Conservation (phyloP, 2,329 filamentous ascomycete genomes). For the Fusarium sp. region DNA sequence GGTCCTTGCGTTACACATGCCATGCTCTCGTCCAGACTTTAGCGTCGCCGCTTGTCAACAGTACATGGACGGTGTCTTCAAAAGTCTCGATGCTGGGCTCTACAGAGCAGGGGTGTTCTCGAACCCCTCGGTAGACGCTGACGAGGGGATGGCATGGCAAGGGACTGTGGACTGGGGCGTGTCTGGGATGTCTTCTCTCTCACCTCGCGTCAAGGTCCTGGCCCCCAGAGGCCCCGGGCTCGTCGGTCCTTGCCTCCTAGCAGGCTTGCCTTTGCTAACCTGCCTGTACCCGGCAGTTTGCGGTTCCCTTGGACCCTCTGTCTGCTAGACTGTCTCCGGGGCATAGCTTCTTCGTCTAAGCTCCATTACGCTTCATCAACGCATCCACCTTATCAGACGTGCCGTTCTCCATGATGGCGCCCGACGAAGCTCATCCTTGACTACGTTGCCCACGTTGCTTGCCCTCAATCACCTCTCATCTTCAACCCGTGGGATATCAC, state of each 20-base stretch:
- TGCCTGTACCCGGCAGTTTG: slow-evolving; percentile 50
- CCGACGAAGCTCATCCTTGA: slow-evolving; percentile 40
- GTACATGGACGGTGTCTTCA: slow-evolving; percentile 46
- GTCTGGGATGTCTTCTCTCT: slow-evolving; percentile 47
- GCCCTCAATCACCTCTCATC: slow-evolving; percentile 14
- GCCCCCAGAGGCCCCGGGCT: slow-evolving; percentile 35
- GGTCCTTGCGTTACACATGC: slow-evolving; percentile 38
- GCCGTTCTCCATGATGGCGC: slow-evolving; percentile 39
- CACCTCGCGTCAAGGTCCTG: slow-evolving; percentile 46
- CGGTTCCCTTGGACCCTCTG: slow-evolving; percentile 42
- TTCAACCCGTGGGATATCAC: slow-evolving; percentile 36
- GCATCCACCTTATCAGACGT: slow-evolving; percentile 46
- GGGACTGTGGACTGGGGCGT: slow-evolving; percentile 47
- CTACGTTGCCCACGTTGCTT: slow-evolving; percentile 28
- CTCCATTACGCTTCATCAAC: slow-evolving; percentile 43
- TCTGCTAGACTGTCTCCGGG: slow-evolving; percentile 44
- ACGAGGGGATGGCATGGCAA: slow-evolving; percentile 48
- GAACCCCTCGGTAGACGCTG: slow-evolving; percentile 55
- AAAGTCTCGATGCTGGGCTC: slow-evolving; percentile 35
- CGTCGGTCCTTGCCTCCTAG: slow-evolving; percentile 40
- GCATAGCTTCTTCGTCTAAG: slow-evolving; percentile 50
- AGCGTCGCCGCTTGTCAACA: slow-evolving; percentile 48
- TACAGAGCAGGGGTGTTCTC: slow-evolving; percentile 45
- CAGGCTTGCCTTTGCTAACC: slow-evolving; percentile 27
- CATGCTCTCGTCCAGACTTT: slow-evolving; percentile 41